These are phyloP conservation scores for Xylaria arbuscula DNA, from an alignment of 2,329 filamentous ascomycete species.

Conservation along the genomic window DNA sequence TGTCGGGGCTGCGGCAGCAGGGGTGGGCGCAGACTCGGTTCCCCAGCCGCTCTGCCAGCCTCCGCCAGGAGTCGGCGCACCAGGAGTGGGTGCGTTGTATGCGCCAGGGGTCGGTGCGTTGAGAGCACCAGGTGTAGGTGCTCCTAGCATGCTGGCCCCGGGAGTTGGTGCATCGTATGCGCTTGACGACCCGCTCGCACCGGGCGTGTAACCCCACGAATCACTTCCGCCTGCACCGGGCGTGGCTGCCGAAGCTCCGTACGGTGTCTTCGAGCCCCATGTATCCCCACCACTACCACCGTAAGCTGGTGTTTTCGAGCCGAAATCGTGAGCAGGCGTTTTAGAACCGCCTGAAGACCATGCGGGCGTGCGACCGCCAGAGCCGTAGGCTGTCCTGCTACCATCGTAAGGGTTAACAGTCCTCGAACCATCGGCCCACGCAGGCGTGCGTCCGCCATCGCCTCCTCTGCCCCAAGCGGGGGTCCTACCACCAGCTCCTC, in stretches of 20 bases:
- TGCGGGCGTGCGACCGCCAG: constrained; percentile 76
- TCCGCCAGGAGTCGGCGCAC: constrained; percentile 76
- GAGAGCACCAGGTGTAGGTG: constrained; percentile 70
- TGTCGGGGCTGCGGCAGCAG: constrained; percentile 73
- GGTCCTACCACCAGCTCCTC: constrained; percentile 66
- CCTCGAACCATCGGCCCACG: constrained; percentile 75
- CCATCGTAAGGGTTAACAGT: constrained; percentile 79
- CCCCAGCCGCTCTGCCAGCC: constrained; percentile 70
- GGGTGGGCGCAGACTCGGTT: constrained; percentile 73
- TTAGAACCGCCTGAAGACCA: constrained; percentile 79
- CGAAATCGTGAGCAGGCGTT: constrained; percentile 75
- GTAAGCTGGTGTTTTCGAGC: constrained; percentile 76
- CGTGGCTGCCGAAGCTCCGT: constrained; percentile 69
- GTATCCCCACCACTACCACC: constrained; percentile 61
- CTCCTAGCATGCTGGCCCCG: constrained; percentile 64
- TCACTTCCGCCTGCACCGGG: constrained; percentile 68
- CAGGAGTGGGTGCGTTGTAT: constrained; percentile 72
- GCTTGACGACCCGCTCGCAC: constrained; percentile 57
- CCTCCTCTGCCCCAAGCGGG: constrained; percentile 70
- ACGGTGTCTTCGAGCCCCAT: constrained; percentile 84
- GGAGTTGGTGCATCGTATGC: constrained; percentile 78
- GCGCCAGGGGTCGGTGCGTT: constrained; percentile 79
- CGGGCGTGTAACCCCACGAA: constrained; percentile 69
- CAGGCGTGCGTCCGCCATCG: constrained; percentile 72
- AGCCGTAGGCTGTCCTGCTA: constrained; percentile 80